Evolutionary conservation across 305 asterid genomes (phyloP).

Genomic region (Fraxinus floribunda): DNA sequence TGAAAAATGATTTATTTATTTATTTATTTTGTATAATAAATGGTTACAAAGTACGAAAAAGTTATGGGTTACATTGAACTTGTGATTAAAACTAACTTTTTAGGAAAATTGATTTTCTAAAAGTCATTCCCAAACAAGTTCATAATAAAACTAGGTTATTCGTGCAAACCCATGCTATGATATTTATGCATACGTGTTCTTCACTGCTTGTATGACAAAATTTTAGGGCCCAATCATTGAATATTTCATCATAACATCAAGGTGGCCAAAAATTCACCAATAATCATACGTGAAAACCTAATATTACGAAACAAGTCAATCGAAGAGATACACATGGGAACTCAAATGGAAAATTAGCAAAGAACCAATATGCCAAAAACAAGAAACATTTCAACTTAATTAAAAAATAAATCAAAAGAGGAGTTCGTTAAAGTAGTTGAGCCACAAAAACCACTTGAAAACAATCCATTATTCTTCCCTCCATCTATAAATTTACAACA

Average conservation of each 20-base stretch:
- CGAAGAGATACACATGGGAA: neutral
- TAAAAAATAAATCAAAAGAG: neutral
- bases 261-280: neutral
- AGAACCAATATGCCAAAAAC: neutral
- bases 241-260: neutral
- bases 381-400: neutral
- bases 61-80: neutral
- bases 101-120: too few relatives aligned
- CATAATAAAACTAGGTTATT: too few relatives aligned
- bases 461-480: slow-evolving; percentile 13
- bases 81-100: too few relatives aligned
- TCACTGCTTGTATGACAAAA: neutral
- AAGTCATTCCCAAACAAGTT: neutral
- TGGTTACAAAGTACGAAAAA: neutral
- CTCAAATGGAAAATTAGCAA: neutral
- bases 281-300: neutral
- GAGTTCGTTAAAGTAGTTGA: slow-evolving; percentile 71
- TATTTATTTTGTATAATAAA: too few relatives aligned
- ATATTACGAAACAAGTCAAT: neutral
- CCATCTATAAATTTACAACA: slow-evolving; percentile 45
- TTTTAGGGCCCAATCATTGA: slow-evolving; percentile 6
- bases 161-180: neutral
- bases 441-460: slow-evolving; percentile 34
- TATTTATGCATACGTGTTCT: neutral
- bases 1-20: too few relatives aligned